Evolutionary conservation across 2,329 filamentous ascomycete species (phyloP).

Genomic region (Ramichloridium luteum): DNA sequence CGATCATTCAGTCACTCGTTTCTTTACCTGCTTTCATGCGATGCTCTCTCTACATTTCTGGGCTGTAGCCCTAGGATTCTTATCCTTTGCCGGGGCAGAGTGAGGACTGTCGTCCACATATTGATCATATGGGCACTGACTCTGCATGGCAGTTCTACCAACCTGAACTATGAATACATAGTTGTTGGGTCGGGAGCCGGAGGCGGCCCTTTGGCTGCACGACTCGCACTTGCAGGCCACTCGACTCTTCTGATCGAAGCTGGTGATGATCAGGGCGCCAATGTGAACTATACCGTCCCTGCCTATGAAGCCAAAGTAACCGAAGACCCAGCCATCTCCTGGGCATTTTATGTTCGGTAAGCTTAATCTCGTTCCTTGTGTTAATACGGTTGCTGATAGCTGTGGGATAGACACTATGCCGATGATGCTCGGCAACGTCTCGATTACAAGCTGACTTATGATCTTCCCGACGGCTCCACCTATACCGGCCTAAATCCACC

Average conservation of each 20-base stretch:
- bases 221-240: slow-evolving; percentile 46
- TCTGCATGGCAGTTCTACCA: not conserved
- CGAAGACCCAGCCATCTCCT: slow-evolving; percentile 7
- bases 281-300: slow-evolving; percentile 34
- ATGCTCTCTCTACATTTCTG: too few relatives aligned
- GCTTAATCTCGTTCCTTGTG: too few relatives aligned
- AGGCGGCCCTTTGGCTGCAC: slow-evolving; percentile 46
- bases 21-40: too few relatives aligned
- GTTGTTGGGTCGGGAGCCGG: slow-evolving; percentile 49
- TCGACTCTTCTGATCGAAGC: slow-evolving; percentile 49
- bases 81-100: too few relatives aligned
- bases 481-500: slow-evolving; percentile 46
- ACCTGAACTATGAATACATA: slow-evolving; percentile 38
- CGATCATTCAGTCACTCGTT: too few relatives aligned
- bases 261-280: slow-evolving; percentile 44
- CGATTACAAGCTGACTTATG: slow-evolving; percentile 48
- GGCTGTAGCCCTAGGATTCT: too few relatives aligned
- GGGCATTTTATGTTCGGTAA: slow-evolving; percentile 7
- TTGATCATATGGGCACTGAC: too few relatives aligned
- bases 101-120: too few relatives aligned
- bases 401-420: slow-evolving; percentile 41
- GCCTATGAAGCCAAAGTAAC: slow-evolving; percentile 27
- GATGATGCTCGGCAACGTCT: slow-evolving; percentile 40
- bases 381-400: too few relatives aligned
- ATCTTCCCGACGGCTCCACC: slow-evolving; percentile 36